These are phyloP conservation scores for Plasmodium knowlesi DNA, from an alignment of 169 alveolate genomes.

Conservation along the genomic window DNA sequence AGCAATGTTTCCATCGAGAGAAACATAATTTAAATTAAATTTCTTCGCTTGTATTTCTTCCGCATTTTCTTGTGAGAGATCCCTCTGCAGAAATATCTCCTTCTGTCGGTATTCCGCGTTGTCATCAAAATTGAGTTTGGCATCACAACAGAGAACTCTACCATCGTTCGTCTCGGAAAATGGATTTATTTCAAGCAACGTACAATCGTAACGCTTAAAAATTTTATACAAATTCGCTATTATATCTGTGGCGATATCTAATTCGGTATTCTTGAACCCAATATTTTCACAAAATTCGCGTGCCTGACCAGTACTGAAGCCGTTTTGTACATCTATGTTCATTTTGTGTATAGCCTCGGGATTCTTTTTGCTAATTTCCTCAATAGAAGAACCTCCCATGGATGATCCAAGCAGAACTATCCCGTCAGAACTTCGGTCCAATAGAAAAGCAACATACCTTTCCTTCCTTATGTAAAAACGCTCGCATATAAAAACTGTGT, in stretches of 20 bases:
- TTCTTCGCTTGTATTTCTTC: constrained; percentile 93
- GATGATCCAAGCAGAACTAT: constrained; percentile 89
- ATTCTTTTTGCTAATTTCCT: constrained; percentile 89
- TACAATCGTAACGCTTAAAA: constrained; percentile 92
- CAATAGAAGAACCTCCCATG: constrained; percentile 94
- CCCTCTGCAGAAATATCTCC: constrained; percentile 86
- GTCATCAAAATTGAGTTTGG: constrained; percentile 96
- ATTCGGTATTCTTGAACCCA: constrained; percentile 77
- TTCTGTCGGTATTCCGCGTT: constrained; percentile 95
- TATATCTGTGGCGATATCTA: constrained; percentile 76
- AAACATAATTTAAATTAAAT: constrained; percentile 92
- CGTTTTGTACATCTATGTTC: constrained; percentile 82
- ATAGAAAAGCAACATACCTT: constrained; percentile 92
- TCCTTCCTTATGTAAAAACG: constrained; percentile 87
- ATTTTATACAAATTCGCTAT: constrained; percentile 82
- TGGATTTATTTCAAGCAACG: constrained; percentile 96
- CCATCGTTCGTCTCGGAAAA: constrained; percentile 91
- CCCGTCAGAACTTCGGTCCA: constrained; percentile 93
- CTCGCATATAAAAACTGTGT: constrained; percentile 90
- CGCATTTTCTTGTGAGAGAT: constrained; percentile 84
- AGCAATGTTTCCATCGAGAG: constrained; percentile 93
- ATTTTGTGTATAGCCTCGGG: constrained; percentile 86
- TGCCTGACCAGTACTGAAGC: constrained; percentile 82
- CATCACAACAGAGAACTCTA: constrained; percentile 92
- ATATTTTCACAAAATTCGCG: constrained; percentile 79